These are phyloP conservation scores for Termitomyces sp. DNA, from an alignment of 768 basidiomycete genomes.

Conservation along the genomic window DNA sequence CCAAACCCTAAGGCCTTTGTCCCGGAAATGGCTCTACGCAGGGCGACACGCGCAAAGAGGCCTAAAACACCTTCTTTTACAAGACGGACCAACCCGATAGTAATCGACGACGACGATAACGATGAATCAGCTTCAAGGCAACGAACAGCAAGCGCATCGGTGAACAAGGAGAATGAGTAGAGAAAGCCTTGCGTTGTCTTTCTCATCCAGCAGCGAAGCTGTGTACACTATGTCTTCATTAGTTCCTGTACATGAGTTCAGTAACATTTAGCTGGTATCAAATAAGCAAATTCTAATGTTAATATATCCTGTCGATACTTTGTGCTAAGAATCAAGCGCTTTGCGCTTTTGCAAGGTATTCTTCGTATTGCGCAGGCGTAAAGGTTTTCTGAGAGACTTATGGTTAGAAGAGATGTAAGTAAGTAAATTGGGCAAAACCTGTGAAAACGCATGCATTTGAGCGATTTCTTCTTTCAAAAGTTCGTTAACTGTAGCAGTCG, in stretches of 20 bases:
- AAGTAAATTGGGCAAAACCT: slow-evolving; percentile 41
- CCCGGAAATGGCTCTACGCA: not conserved
- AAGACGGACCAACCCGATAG: not conserved
- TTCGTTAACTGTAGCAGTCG: slow-evolving; percentile 57
- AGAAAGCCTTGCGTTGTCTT: not conserved
- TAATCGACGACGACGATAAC: slow-evolving; percentile 1
- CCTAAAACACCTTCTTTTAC: not conserved
- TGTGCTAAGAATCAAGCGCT: not conserved
- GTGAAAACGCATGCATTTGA: slow-evolving; percentile 85
- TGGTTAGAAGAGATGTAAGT: not conserved
- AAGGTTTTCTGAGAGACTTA: slow-evolving; percentile 54
- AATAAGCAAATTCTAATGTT: not conserved
- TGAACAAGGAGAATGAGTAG: slow-evolving; percentile 13
- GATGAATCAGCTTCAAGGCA: slow-evolving; percentile 1
- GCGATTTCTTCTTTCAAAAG: slow-evolving; percentile 68
- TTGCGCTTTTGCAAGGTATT: slow-evolving; percentile 14
- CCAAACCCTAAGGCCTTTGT: slow-evolving; percentile 2
- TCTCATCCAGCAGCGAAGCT: not conserved
- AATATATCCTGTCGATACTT: not conserved
- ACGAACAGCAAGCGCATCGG: slow-evolving; percentile 1
- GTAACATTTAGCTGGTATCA: not conserved
- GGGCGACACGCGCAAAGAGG: not conserved
- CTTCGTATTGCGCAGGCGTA: slow-evolving; percentile 64
- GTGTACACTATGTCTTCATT: not conserved
- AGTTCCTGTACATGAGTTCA: not conserved